phyloP scores from a whole-genome alignment of 768 basidiomycete genomes.

The Tulasnella sp. region DNA sequence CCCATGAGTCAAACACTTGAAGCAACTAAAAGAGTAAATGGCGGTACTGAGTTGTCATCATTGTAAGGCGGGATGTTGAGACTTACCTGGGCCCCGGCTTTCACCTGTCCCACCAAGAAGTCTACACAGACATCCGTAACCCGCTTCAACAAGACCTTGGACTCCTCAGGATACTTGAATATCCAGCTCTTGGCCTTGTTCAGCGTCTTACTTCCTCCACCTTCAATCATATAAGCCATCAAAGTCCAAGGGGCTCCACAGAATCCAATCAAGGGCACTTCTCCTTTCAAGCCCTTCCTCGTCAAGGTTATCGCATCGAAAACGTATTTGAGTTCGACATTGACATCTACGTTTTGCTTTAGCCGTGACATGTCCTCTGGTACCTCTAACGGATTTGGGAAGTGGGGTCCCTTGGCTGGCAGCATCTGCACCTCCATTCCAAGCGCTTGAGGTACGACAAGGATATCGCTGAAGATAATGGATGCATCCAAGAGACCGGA shows the following conservation, averaged over 20 bases:
- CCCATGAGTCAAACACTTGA: constrained; percentile 97
- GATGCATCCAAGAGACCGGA: constrained; percentile 79
- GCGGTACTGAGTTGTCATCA: neutral
- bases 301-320: constrained; percentile 85
- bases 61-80: neutral
- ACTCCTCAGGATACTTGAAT: constrained; percentile 77
- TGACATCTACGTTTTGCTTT: constrained; percentile 51
- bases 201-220: constrained; percentile 81
- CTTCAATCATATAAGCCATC: constrained; percentile 97
- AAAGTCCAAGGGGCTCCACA: constrained; percentile 97
- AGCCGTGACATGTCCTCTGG: constrained; percentile 62
- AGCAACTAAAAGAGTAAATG: constrained; percentile 45
- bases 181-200: constrained; percentile 91
- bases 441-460: constrained; percentile 91
- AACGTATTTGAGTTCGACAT: constrained; percentile 75
- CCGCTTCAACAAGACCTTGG: constrained; percentile 56
- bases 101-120: constrained; percentile 82
- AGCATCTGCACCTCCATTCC: constrained; percentile 94
- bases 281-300: constrained; percentile 62
- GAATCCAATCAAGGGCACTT: constrained; percentile 94
- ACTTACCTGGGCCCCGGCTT: constrained; percentile 87
- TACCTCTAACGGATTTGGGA: constrained; percentile 71
- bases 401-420: constrained; percentile 60
- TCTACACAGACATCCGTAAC: constrained; percentile 87
- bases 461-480: constrained; percentile 97